phyloP scores from a whole-genome alignment of 2,329 filamentous ascomycete species.

The Sporothrix phasma region DNA sequence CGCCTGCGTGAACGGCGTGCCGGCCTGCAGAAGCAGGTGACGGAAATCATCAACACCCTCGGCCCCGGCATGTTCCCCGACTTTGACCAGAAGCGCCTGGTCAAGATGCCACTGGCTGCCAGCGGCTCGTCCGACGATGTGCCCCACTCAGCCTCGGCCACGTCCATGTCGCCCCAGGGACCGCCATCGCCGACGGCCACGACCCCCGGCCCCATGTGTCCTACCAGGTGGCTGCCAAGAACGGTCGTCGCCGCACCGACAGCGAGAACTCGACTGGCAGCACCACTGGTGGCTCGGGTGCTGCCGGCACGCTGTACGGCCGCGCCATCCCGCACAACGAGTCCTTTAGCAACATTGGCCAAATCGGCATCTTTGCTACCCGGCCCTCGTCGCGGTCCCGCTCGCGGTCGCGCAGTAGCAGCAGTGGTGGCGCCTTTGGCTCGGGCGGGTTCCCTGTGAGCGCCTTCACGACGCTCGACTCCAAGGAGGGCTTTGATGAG shows the following conservation, averaged over 20 bases:
- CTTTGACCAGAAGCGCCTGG: slow-evolving; percentile 68
- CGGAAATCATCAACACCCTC: slow-evolving; percentile 85
- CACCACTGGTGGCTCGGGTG: slow-evolving; percentile 29
- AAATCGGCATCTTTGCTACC: slow-evolving; percentile 82
- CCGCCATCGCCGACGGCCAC: neutral
- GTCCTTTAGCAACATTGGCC: slow-evolving; percentile 82
- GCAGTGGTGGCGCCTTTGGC: slow-evolving; percentile 52
- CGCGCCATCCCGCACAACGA: slow-evolving; percentile 69
- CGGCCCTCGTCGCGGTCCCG: slow-evolving; percentile 67
- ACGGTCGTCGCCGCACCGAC: slow-evolving; percentile 30
- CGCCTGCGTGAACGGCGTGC: slow-evolving; percentile 64
- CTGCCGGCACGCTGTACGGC: slow-evolving; percentile 45
- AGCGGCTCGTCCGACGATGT: slow-evolving; percentile 24
- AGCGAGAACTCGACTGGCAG: slow-evolving; percentile 38
- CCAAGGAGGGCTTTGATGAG: slow-evolving; percentile 65
- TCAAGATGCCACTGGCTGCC: slow-evolving; percentile 43
- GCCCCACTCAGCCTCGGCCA: neutral
- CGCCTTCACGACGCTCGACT: slow-evolving; percentile 58
- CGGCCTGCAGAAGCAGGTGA: slow-evolving; percentile 71
- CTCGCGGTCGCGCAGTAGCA: slow-evolving; percentile 67
- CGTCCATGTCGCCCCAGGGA: neutral
- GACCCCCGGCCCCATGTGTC: neutral
- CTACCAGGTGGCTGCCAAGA: slow-evolving; percentile 11
- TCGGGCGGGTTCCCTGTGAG: slow-evolving; percentile 55
- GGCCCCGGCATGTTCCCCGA: slow-evolving; percentile 97